Base-by-base conservation (phyloP, 169 alveolate species). In the Plasmodium inui region DNA sequence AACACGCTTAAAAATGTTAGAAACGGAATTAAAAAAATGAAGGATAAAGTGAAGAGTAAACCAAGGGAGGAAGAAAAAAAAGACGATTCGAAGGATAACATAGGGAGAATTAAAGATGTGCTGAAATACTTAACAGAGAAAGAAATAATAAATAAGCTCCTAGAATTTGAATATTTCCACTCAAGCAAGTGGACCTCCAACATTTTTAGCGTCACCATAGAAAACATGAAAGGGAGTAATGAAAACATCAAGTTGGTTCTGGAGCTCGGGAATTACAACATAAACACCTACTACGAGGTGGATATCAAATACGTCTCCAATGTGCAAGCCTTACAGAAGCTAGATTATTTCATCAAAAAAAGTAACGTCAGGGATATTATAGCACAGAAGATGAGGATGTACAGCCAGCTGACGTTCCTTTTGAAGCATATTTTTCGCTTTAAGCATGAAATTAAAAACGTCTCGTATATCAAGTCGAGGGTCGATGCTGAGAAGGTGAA, bases 151-250 rank as follows among this genome's bases (percentile, higher is more conserved):
- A 91, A 91, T 55, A 61, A 91, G 50, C 55, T 91, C 19, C 37
- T 91, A 41, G 95, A 91, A 71, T 91, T 81, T 91, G 95, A 91
- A 82, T 91, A 91, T 91, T 91, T 55, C 30, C 95, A 91, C 57
- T 91, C 95, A 22, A 67, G 3, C 39, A 91, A 57, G 83, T 91
- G 95, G 95, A 30, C 46, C 32, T 70, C 95, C 9, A 73, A 67
- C 57, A 91, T 26, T 32, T 91, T 82, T 72, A 82, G 84, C 71
- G 71, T 91, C 41, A 82, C 91, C 41, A 91, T 91, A 46, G 85
- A 80, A 22, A 91, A 32, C 74, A 91, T 91, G 95, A 71, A 91
- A n/a, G 95, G 92, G 17, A 39, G 2, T 3, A 91, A 82, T 53
- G 85, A 72, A 32, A 91, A 91, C 53, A 82, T 91, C 17, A 80